These are phyloP conservation scores for Caloboletus inedulis DNA, from an alignment of 1,284 basidiomycete genomes.

Conservation along the genomic window DNA sequence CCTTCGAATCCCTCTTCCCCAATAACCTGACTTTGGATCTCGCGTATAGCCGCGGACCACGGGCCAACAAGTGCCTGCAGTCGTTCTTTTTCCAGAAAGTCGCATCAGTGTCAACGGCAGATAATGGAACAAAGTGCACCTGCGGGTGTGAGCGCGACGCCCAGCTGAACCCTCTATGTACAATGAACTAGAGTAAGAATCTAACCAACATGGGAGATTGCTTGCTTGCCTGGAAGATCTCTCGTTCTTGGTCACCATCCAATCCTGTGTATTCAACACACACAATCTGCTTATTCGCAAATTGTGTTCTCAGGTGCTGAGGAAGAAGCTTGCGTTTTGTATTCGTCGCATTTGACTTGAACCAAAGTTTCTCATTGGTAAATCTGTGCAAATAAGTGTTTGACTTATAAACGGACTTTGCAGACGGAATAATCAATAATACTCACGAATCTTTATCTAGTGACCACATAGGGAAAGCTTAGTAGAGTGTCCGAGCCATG, in stretches of 20 bases:
- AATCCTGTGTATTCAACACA: slow-evolving; percentile 50
- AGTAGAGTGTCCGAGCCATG: slow-evolving; percentile 2
- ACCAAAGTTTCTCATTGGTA: slow-evolving; percentile 42
- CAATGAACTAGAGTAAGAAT: slow-evolving; percentile 1
- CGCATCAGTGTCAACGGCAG: neutral
- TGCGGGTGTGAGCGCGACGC: slow-evolving; percentile 41
- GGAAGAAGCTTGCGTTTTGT: slow-evolving; percentile 32
- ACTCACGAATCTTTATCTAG: slow-evolving; percentile 44
- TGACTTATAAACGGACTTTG: neutral
- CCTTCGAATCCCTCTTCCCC: slow-evolving; percentile 43
- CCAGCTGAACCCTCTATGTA: slow-evolving; percentile 41
- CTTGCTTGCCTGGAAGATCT: slow-evolving; percentile 35
- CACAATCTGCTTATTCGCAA: slow-evolving; percentile 46
- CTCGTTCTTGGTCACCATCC: slow-evolving; percentile 33
- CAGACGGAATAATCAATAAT: neutral
- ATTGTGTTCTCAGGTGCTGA: slow-evolving; percentile 28
- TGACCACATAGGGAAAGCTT: neutral
- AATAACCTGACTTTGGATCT: slow-evolving; percentile 39
- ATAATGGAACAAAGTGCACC: slow-evolving; percentile 31
- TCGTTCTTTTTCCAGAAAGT: slow-evolving; percentile 35
- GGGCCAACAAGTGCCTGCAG: slow-evolving; percentile 47
- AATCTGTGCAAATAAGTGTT: slow-evolving; percentile 18
- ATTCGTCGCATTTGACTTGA: slow-evolving; percentile 23
- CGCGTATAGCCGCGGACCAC: slow-evolving; percentile 41
- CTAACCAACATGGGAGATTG: neutral